phyloP scores from a whole-genome alignment of 2,329 filamentous ascomycete genomes.

The Fusarium sp. region DNA sequence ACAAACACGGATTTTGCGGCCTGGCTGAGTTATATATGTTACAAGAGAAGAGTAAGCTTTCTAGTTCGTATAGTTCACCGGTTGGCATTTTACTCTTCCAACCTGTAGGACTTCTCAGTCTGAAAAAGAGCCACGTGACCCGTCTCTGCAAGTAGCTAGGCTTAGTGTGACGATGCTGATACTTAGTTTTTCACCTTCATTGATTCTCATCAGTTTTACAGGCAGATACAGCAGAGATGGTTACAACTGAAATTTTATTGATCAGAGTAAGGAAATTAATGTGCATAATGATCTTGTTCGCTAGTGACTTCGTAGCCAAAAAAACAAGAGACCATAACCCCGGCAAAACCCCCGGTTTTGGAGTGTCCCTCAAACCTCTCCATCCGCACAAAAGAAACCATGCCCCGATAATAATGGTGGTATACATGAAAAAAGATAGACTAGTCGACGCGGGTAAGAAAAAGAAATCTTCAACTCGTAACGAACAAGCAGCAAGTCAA shows the following conservation, averaged over 20 bases:
- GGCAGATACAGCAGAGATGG: not conserved
- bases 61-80: not conserved
- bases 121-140: constrained; percentile 25
- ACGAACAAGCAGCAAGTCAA: constrained; percentile 26
- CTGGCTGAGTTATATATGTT: not conserved
- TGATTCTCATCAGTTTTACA: not conserved
- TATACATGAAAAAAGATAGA: constrained; percentile 41
- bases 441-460: constrained; percentile 36
- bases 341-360: constrained; percentile 25
- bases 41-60: not conserved
- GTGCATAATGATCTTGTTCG: constrained; percentile 45
- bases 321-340: constrained; percentile 27
- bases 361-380: constrained; percentile 35
- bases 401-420: constrained; percentile 32
- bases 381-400: constrained; percentile 39
- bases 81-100: not conserved
- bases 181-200: not conserved
- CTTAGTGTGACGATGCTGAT: not conserved
- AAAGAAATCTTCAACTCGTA: constrained; percentile 42
- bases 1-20: not conserved
- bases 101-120: not conserved
- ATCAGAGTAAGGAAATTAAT: constrained; percentile 40
- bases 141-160: not conserved
- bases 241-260: constrained; percentile 27
- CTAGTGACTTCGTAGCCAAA: constrained; percentile 48